Base-by-base conservation (phyloP, 179 eudicot genomes). In the Silene noctiflora region DNA sequence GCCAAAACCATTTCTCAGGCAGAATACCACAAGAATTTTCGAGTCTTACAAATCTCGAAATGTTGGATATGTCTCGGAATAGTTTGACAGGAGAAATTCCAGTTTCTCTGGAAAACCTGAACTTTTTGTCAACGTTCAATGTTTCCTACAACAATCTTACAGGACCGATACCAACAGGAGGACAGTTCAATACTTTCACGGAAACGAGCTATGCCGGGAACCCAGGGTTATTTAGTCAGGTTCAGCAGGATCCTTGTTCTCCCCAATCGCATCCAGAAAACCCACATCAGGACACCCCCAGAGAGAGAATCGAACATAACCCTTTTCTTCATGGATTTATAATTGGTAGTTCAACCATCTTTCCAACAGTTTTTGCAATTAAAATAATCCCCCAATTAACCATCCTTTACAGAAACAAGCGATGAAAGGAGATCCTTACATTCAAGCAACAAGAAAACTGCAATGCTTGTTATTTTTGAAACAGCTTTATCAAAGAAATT, bases 81-180 rank as follows among this genome's bases (percentile, higher is more conserved):
- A 46, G 81, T 62, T 80, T 92, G 33, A 79, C 96, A 3, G 97
- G 97, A 72, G 74, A 69, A 75, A 89, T 90, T 67, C 97, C 97
- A 19, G 10, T 82, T 10, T 88, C 90, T 4, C 87, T 92, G n/a
- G 79, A 22, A 48, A 85, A 76, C 75, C 88, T 90, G 75, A 77
- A 87, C 79, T 92, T 92, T 81, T 63, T 92, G 74, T 90, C 97
- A 6, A 83, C 33, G 25, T 91, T 92, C 83, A 88, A 85, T 74
- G 91, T 91, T n/a, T 88, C 97, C 25, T 21, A 87, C 87, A 92
- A 92, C 74, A 77, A 84, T 76, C 96, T 92, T 17, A 75, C 87
- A 42, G 97, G 97, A 65, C 82, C 83, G 20, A 84, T 91, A 84
- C 96, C 97, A 65, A 80, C 85, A 33, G 97, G 97, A 62, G 91